A percentile compares a stretch with the other conserved stretches of the same genome.
Evolutionary conservation across 2,329 filamentous ascomycete species (phyloP).

Genomic region (Hypoxylon sp.): DNA sequence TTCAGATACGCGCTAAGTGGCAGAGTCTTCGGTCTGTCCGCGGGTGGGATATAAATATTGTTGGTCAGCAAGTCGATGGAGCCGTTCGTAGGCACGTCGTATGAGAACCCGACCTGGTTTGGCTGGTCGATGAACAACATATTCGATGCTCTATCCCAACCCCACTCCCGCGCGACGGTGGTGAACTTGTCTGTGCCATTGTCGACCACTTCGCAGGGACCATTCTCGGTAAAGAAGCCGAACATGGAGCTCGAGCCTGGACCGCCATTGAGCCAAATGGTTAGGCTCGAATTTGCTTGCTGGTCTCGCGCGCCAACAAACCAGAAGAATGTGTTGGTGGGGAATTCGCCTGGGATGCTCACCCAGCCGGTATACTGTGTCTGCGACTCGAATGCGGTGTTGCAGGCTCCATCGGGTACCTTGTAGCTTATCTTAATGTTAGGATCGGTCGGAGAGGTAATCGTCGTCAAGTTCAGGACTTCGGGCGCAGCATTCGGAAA

Average conservation of each 20-base stretch:
- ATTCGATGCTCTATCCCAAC: slow-evolving; percentile 74
- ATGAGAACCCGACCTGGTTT: slow-evolving; percentile 78
- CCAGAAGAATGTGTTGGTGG: slow-evolving; percentile 68
- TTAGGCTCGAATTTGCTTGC: slow-evolving; percentile 58
- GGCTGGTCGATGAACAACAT: slow-evolving; percentile 68
- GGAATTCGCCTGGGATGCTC: slow-evolving; percentile 68
- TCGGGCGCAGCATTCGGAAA: slow-evolving; percentile 47
- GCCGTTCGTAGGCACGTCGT: slow-evolving; percentile 69
- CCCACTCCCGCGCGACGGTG: slow-evolving; percentile 73
- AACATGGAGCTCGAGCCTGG: slow-evolving; percentile 76
- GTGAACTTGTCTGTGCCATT: slow-evolving; percentile 64
- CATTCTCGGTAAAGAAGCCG: slow-evolving; percentile 67
- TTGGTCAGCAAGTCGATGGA: slow-evolving; percentile 66
- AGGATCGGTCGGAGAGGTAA: slow-evolving; percentile 73
- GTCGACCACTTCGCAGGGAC: slow-evolving; percentile 48
- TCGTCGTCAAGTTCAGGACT: slow-evolving; percentile 65
- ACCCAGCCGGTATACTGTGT: slow-evolving; percentile 81
- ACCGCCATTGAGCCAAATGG: slow-evolving; percentile 78
- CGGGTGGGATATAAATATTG: slow-evolving; percentile 56
- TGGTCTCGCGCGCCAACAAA: slow-evolving; percentile 62
- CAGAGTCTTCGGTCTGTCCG: slow-evolving; percentile 51
- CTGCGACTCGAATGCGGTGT: slow-evolving; percentile 74
- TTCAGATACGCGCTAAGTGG: slow-evolving; percentile 49
- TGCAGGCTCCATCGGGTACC: slow-evolving; percentile 71
- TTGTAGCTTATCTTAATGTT: slow-evolving; percentile 79